Conservation (phyloP, 2,329 filamentous ascomycete species). For the Ceratocystis ficicola region DNA sequence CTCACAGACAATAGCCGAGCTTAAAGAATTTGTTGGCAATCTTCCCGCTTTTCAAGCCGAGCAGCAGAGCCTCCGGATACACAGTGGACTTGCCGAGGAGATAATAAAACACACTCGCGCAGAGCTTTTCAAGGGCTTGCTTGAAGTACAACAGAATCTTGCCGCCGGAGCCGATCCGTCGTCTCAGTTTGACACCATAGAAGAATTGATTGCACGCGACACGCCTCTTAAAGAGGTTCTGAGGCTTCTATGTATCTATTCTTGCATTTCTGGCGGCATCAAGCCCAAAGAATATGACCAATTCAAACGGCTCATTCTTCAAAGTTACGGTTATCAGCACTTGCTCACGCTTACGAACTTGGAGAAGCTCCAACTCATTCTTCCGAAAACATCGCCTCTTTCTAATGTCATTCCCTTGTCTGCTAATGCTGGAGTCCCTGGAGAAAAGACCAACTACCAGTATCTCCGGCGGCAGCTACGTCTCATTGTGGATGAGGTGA, state of each 20-base stretch:
- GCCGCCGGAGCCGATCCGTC: constrained; percentile 81
- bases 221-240: constrained; percentile 70
- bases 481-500: constrained; percentile 90
- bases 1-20: constrained; percentile 77
- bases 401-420: constrained; percentile 71
- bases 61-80: constrained; percentile 80
- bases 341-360: constrained; percentile 76
- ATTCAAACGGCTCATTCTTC: constrained; percentile 76
- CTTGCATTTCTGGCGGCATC: constrained; percentile 76
- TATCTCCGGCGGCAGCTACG: constrained; percentile 75
- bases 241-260: constrained; percentile 79
- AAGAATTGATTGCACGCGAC: constrained; percentile 85
- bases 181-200: constrained; percentile 79
- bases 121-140: constrained; percentile 72
- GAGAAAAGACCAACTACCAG: constrained; percentile 78
- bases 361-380: constrained; percentile 78
- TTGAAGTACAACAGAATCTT: constrained; percentile 93
- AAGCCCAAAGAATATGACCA: constrained; percentile 78
- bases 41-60: constrained; percentile 86
- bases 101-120: constrained; percentile 87
- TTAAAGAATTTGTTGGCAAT: constrained; percentile 91
- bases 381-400: constrained; percentile 62
- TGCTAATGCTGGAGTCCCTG: constrained; percentile 42
- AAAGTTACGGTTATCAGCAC: constrained; percentile 93
- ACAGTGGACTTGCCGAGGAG: constrained; percentile 85